phyloP scores from a whole-genome alignment of 441 rosid species.

The Euphorbia celastroides region DNA sequence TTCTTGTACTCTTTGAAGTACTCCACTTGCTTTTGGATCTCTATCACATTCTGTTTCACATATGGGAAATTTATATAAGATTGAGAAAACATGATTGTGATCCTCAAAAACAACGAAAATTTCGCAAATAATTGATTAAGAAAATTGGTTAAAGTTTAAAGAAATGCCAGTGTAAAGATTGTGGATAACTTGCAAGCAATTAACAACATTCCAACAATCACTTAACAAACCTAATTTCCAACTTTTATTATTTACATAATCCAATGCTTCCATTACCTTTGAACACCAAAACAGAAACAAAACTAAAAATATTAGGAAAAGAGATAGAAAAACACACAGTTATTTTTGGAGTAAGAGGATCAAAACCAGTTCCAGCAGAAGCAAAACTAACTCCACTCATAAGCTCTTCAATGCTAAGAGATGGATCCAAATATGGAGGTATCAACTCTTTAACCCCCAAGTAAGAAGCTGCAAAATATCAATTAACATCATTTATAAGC shows the following conservation, averaged over 20 bases:
- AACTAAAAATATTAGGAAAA: background rate
- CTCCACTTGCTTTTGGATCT: slow-evolving; percentile 47
- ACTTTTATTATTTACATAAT: no score
- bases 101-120: no score
- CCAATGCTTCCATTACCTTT: no score
- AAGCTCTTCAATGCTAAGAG: slow-evolving; percentile 50
- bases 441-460: slow-evolving; percentile 56
- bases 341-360: slow-evolving; percentile 69
- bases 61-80: background rate
- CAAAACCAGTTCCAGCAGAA: slow-evolving; percentile 81
- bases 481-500: no score
- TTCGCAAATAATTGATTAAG: no score
- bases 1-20: slow-evolving; percentile 64
- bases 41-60: slow-evolving; percentile 44
- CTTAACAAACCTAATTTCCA: no score
- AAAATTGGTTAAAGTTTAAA: no score
- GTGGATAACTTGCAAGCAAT: no score
- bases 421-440: slow-evolving; percentile 76
- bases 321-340: slow-evolving; percentile 13
- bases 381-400: slow-evolving; percentile 85
- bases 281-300: no score
- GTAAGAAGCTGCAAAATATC: slow-evolving; percentile 47
- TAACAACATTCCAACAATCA: no score
- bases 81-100: no score
- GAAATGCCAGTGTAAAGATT: no score